Conservation (phyloP, 495 filamentous ascomycete species). For the Neurospora intermedia region DNA sequence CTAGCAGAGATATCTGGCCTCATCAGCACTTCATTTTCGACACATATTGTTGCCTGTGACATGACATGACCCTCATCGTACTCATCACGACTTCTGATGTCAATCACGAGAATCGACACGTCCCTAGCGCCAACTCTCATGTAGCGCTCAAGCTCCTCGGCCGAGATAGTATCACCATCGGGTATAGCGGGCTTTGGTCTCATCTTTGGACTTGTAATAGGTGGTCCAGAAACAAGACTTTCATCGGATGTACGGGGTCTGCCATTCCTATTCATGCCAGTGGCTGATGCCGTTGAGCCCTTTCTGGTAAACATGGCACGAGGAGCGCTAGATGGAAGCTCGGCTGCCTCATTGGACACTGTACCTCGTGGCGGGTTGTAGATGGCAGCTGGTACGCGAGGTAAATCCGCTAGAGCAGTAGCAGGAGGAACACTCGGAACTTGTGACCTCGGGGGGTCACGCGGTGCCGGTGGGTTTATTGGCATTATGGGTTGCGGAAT, state of each 20-base stretch:
- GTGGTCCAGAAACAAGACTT: slow-evolving; percentile 24
- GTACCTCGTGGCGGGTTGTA: slow-evolving; percentile 66
- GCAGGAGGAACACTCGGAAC: slow-evolving; percentile 45
- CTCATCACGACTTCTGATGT: slow-evolving; percentile 69
- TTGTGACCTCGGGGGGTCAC: slow-evolving; percentile 49
- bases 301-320: slow-evolving; percentile 39
- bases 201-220: slow-evolving; percentile 9
- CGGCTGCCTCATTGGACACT: slow-evolving; percentile 40
- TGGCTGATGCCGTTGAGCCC: slow-evolving; percentile 30
- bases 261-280: slow-evolving; percentile 8
- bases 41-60: slow-evolving; percentile 69
- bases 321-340: slow-evolving; percentile 36
- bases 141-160: slow-evolving; percentile 54
- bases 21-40: slow-evolving; percentile 70
- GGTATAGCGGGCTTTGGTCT: slow-evolving; percentile 35
- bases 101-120: slow-evolving; percentile 66
- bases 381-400: slow-evolving; percentile 70
- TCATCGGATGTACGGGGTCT: slow-evolving; percentile 13
- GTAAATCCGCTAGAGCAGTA: slow-evolving; percentile 40
- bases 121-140: slow-evolving; percentile 37
- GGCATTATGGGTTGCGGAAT: slow-evolving; percentile 9
- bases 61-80: slow-evolving; percentile 86
- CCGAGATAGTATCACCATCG: slow-evolving; percentile 50
- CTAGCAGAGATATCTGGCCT: slow-evolving; percentile 74
- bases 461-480: slow-evolving; percentile 23